Evolutionary conservation across 345 rosid genomes (phyloP), one percentile per base, ranked within the genome.

Genomic region (Eucalyptus regnans): DNA sequence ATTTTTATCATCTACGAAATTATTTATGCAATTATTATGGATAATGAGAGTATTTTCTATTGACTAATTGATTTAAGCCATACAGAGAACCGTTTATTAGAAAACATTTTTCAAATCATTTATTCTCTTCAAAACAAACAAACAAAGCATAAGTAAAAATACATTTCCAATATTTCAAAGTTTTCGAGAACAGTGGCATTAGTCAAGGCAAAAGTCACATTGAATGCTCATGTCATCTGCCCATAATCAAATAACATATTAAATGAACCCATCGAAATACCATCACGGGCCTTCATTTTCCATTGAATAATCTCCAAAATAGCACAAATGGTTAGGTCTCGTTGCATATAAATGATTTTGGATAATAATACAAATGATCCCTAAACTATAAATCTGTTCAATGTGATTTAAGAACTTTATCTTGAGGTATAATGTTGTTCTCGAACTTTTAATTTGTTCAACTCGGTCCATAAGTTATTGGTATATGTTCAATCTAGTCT

Each of bases 71-170:
- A 23, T 56, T 56, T 23, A 56, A 23, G 29, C 12, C 6, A 56
- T 23, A 9, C 1, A 1, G 5, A 23, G 0, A 23, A 56, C 1
- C 2, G 5, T 23, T 23, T 9, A 9, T 0, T 4, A 0, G 0
- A 56, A 56, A 56, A 56, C 0, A 56, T 23, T 9, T 56, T 52
- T 52, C 9, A 56, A 56, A 56, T 56, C 12, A 56, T 23, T 23
- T 9, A 23, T 56, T 62, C 29, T 62, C 8, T 6, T 7, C 9
- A 12, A 29, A 62, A 62, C 4, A 62, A 6, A 62, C 8, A 12
- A 12, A 27, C 31, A 3, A 4, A 56, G 5, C 8, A 29, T n/a
- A n/a, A 64, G 37, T 64, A 14, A 64, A 62, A 13, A 7, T n/a
- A 4, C 0, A 7, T 4, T n/a, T 64, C 76, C 18, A n/a, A 64